These are phyloP conservation scores for Leccinum arenicola DNA, from an alignment of 768 basidiomycete genomes.

Conservation along the genomic window DNA sequence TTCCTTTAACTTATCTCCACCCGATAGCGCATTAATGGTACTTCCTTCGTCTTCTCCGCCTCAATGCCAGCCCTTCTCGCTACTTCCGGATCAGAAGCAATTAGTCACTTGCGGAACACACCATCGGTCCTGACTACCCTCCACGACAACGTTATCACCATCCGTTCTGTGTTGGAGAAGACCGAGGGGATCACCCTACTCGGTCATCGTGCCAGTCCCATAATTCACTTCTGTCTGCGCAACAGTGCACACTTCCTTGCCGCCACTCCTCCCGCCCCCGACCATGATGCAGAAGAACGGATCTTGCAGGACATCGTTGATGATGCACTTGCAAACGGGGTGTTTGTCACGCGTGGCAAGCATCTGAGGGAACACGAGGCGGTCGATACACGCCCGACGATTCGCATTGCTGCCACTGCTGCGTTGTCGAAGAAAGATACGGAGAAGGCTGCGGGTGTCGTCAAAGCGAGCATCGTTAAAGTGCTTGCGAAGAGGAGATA, in stretches of 20 bases:
- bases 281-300: slow-evolving; percentile 69
- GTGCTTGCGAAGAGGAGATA: slow-evolving; percentile 61
- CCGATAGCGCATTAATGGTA: slow-evolving; percentile 86
- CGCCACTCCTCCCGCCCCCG: slow-evolving; percentile 33
- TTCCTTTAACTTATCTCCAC: neutral
- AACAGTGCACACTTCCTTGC: slow-evolving; percentile 23
- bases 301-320: slow-evolving; percentile 92
- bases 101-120: slow-evolving; percentile 71
- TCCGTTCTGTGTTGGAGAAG: slow-evolving; percentile 79
- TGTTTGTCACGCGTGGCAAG: slow-evolving; percentile 84
- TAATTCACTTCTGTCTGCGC: slow-evolving; percentile 80
- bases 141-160: slow-evolving; percentile 75
- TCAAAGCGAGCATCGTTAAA: slow-evolving; percentile 75
- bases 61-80: slow-evolving; percentile 89
- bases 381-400: slow-evolving; percentile 76
- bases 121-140: slow-evolving; percentile 75
- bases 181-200: slow-evolving; percentile 81
- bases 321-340: slow-evolving; percentile 74
- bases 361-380: slow-evolving; percentile 81
- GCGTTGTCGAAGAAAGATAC: slow-evolving; percentile 86
- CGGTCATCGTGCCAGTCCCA: slow-evolving; percentile 80
- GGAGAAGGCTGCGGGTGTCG: slow-evolving; percentile 77
- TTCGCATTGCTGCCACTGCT: slow-evolving; percentile 77
- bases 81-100: slow-evolving; percentile 83
- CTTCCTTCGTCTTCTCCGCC: slow-evolving; percentile 95